Conservation (phyloP, 768 basidiomycete species). For the Lentinula boryana region DNA sequence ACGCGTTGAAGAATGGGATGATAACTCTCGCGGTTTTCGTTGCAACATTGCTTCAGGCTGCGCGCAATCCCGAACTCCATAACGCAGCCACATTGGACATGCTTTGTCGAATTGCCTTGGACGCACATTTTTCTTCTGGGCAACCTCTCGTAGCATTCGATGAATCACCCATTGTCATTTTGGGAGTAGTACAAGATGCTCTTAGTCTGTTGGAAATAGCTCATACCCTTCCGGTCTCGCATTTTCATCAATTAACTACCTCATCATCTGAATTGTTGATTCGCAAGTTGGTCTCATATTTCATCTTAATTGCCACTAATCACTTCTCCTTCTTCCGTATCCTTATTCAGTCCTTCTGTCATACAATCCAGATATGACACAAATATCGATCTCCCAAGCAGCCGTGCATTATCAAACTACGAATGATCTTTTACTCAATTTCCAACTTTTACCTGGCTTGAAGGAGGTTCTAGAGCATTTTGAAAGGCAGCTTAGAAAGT, state of each 20-base stretch:
- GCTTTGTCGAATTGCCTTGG: slow-evolving; percentile 61
- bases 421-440: slow-evolving; percentile 45
- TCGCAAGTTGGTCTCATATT: neutral
- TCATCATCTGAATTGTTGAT: slow-evolving; percentile 62
- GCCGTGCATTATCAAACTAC: slow-evolving; percentile 43
- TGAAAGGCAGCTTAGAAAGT: slow-evolving; percentile 48
- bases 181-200: slow-evolving; percentile 56
- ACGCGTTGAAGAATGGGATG: slow-evolving; percentile 49
- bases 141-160: slow-evolving; percentile 42
- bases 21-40: slow-evolving; percentile 58
- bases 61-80: slow-evolving; percentile 59
- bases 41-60: slow-evolving; percentile 60
- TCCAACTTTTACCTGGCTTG: slow-evolving; percentile 45
- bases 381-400: slow-evolving; percentile 57
- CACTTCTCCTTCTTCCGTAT: neutral
- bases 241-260: slow-evolving; percentile 50
- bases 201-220: slow-evolving; percentile 54
- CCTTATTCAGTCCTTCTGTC: slow-evolving; percentile 40
- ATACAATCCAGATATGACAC: slow-evolving; percentile 54
- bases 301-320: neutral
- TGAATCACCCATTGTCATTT: slow-evolving; percentile 41
- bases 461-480: slow-evolving; percentile 57
- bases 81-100: slow-evolving; percentile 61
- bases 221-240: slow-evolving; percentile 46
- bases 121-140: slow-evolving; percentile 57